Base-by-base conservation (phyloP, 306 rosid species). In the Vigna unguiculata region DNA sequence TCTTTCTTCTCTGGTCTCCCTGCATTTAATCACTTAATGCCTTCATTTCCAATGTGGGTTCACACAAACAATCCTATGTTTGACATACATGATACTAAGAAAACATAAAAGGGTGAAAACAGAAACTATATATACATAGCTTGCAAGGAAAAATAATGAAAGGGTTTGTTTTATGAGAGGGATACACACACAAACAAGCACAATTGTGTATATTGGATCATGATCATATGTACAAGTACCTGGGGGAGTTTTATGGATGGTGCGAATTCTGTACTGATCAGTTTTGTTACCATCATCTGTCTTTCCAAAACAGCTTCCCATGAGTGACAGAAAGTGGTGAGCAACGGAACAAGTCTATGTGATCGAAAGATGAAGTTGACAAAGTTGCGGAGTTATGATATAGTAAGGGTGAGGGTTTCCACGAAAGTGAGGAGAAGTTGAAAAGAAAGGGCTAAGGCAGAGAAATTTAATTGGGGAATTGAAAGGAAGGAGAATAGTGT, bases 281-380 rank as follows among this genome's bases (percentile, higher is more conserved):
- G 15, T 21, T 38, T 71, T 57, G 0, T 22, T 28, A 34, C 21
- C 43, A 74, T 57, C 28, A 46, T 6, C 40, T 30, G 51, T 5
- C 9, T 82, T 72, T 57, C 15, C 0, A 4, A 66, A 58, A 82
- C 86, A 82, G 61, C 48, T 82, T 12, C 86, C 86, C 86, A 82
- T 82, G 64, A n/a, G 59, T 70, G 4, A 25, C 53, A 10, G 11
- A 0, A 12, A 54, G 12, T 20, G 41, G 17, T 43, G 78, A 65
- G 22, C 6, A 57, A 58, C 38, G 12, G 8, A 66, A 61, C 25
- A 21, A 21, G 55, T 51, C 24, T 51, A 28, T 49, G 34, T 52
- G 41, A 38, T 34, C 21, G 63, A 49, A 71, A 67, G 12, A 53
- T 57, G 69, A 76, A 66, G 58, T 7, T n/a, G 51, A 28, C 45